A percentile compares a stretch with the other conserved stretches of the same genome.
Evolutionary conservation across 352 stramenopile genomes (phyloP).

Genomic region (Phytophthora quininea): DNA sequence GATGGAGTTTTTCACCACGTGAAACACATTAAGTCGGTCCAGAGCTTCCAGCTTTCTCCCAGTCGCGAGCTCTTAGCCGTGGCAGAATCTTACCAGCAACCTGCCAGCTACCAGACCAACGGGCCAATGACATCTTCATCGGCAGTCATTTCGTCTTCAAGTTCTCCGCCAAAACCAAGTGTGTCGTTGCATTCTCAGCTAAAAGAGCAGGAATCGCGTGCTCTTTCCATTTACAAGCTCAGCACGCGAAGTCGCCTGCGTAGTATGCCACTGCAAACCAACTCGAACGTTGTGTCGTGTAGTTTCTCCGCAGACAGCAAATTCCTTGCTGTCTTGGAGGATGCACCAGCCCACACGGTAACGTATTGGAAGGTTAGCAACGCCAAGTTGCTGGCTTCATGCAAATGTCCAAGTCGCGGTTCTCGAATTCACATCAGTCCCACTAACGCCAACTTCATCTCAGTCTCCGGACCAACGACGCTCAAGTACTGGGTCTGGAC

Average conservation of each 20-base stretch:
- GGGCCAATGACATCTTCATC: constrained; percentile 1
- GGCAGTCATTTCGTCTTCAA: background rate
- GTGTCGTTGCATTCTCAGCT: constrained; percentile 14
- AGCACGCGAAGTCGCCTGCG: constrained; percentile 47
- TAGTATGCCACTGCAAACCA: constrained; percentile 51
- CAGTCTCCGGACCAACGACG: constrained; percentile 75
- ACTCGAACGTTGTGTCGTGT: constrained; percentile 68
- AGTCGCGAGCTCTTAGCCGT: constrained; percentile 77
- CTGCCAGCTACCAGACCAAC: background rate
- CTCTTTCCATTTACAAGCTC: constrained; percentile 73
- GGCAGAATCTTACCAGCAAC: constrained; percentile 55
- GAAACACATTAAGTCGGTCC: constrained; percentile 50
- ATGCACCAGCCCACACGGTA: constrained; percentile 71
- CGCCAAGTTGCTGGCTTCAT: constrained; percentile 70
- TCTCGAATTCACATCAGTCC: constrained; percentile 75
- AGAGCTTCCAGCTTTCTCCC: constrained; percentile 71
- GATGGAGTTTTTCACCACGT: constrained; percentile 85
- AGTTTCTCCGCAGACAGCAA: constrained; percentile 80
- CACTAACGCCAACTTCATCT: constrained; percentile 72
- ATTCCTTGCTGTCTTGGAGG: constrained; percentile 73
- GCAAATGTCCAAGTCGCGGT: constrained; percentile 72
- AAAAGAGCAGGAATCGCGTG: constrained; percentile 48
- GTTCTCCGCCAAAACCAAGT: constrained; percentile 16
- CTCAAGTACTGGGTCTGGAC: constrained; percentile 84
- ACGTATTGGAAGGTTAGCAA: constrained; percentile 86